Percentiles rank a stretch among this genome's conserved stretches.
phyloP scores from a whole-genome alignment of 371 early-diverging fungal genomes.

The Circinella minor region DNA sequence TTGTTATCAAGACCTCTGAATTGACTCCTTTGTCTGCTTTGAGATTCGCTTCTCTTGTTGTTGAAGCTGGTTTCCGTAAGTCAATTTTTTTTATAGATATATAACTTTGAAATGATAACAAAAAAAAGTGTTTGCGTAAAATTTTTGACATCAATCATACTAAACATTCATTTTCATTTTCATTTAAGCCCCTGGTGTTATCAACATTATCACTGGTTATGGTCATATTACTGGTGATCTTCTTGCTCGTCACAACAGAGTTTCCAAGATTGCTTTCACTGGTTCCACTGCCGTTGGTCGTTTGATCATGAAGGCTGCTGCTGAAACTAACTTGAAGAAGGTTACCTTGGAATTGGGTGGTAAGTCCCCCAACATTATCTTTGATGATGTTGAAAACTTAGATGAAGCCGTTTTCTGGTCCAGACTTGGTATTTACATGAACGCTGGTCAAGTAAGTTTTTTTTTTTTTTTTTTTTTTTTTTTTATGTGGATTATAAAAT shows the following conservation, averaged over 20 bases:
- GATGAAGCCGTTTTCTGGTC: slow-evolving; percentile 78
- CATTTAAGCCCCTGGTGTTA: slow-evolving; percentile 58
- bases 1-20: slow-evolving; percentile 88
- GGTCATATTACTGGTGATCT: slow-evolving; percentile 48
- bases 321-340: slow-evolving; percentile 78
- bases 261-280: slow-evolving; percentile 71
- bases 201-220: slow-evolving; percentile 73
- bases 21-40: slow-evolving; percentile 60
- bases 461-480: too few species aligned
- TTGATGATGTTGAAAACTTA: slow-evolving; percentile 80
- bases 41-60: slow-evolving; percentile 48
- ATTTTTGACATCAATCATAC: neutral
- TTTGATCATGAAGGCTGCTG: slow-evolving; percentile 56
- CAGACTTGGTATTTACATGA: slow-evolving; percentile 75
- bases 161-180: neutral
- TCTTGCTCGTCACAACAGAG: slow-evolving; percentile 43
- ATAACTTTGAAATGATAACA: neutral
- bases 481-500: too few species aligned
- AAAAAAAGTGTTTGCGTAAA: too few species aligned
- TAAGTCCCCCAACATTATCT: slow-evolving; percentile 91
- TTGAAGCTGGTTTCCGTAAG: slow-evolving; percentile 55
- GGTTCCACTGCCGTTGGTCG: slow-evolving; percentile 65
- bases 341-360: slow-evolving; percentile 85
- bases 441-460: slow-evolving; percentile 74
- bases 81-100: too few species aligned